These are phyloP conservation scores for Solanum acaule DNA, from an alignment of 257 asterid genomes.

Conservation along the genomic window DNA sequence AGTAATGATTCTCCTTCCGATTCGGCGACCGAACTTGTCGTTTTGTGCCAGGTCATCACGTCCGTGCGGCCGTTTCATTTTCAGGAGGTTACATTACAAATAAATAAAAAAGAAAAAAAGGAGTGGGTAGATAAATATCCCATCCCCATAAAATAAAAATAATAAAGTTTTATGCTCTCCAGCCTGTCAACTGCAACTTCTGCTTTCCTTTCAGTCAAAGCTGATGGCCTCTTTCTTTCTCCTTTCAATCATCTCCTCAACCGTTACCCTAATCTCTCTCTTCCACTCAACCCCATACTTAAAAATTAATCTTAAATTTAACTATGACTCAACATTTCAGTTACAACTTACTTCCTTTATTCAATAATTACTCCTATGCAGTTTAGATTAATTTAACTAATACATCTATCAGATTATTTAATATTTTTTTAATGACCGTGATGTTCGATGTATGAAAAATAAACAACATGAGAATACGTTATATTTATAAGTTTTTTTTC, in stretches of 20 bases:
- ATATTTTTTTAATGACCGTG: background rate
- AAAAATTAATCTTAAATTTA: background rate
- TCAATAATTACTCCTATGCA: background rate
- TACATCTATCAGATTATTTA: background rate
- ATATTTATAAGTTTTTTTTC: background rate
- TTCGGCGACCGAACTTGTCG: slow-evolving; percentile 91
- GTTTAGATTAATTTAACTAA: background rate
- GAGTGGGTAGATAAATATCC: slow-evolving; percentile 4
- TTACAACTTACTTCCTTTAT: background rate
- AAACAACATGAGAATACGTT: background rate
- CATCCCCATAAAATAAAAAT: background rate
- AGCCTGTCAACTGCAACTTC: slow-evolving; percentile 35
- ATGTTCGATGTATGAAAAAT: background rate
- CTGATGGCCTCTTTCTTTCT: slow-evolving; percentile 12
- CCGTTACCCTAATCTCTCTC: slow-evolving; percentile 13
- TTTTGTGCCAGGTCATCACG: slow-evolving; percentile 47
- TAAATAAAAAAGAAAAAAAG: background rate
- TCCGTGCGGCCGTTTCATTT: slow-evolving; percentile 65
- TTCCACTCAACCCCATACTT: background rate
- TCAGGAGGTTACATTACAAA: background rate
- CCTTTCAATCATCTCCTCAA: slow-evolving; percentile 2
- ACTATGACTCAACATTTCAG: slow-evolving; percentile 11
- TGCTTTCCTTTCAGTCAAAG: slow-evolving; percentile 48
- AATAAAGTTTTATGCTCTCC: slow-evolving; percentile 39
- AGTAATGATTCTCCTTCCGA: slow-evolving; percentile 75